Evolutionary conservation across 495 filamentous ascomycete species (phyloP), one percentile per base, ranked within the genome.

Genomic region (Penicillium crystallinum): DNA sequence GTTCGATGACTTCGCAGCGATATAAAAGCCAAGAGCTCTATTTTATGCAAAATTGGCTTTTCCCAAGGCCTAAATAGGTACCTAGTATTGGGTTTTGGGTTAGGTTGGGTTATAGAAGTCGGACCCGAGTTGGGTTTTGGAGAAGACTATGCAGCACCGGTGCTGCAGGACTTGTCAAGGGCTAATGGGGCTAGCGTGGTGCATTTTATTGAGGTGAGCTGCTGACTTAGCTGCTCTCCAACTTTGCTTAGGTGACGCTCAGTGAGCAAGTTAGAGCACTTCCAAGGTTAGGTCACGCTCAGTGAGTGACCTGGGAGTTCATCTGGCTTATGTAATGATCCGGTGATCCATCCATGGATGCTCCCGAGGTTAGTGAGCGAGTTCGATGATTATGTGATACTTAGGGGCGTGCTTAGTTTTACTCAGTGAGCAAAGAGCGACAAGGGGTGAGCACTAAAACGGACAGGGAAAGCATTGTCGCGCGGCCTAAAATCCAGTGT

Each of bases 181-280:
- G n/a, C n/a, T n/a, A n/a, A 37, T 37, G 21, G n/a, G 31, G 45
- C 33, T 47, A 47, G 33, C 45, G 21, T 47, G 31, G 45, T 47
- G 21, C 18, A 40, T 31, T 49, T 35, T 49, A 54, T 54, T 54
- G 43, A 54, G 52, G 52, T 49, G 25, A 48, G 40, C 40, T 52
- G 39, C 49, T 52, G 33, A 44, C 49, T 52, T 45, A 44, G 49
- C 49, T 55, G 37, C 47, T 50, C 44, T 18, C 17, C 12, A 12
- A 12, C 31, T 34, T 34, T n/a, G 31, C 31, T n/a, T n/a, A n/a
- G n/a, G n/a, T n/a, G n/a, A n/a, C n/a, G n/a, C n/a, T 12, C 31
- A 14, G 31, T 34, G 31, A 34, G 31, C 31, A 34, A 34, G 12
- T n/a, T 34, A 14, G 9, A 34, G 31, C 31, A 14, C n/a, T 14